Evolutionary conservation across 768 basidiomycete genomes (phyloP), one percentile per base, ranked within the genome.

Genomic region (Butyriboletus loyo): DNA sequence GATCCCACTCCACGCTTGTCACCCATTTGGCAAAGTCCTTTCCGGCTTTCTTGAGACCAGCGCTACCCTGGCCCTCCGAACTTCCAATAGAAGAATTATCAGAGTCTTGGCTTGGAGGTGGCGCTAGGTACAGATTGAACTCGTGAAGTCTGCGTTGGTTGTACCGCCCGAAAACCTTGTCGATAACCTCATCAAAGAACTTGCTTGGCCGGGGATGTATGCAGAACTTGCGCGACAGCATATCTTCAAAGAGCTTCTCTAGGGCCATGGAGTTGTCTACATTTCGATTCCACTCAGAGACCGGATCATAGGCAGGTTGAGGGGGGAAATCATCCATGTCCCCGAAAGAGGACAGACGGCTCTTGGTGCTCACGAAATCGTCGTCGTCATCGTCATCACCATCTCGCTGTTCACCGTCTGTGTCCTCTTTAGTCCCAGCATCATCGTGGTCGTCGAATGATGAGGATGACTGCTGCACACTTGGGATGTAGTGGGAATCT

Each of bases 101-200:
- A 9, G 54, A 52, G 43, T 64, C 58, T 45, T 51, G 62, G 27
- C 47, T 55, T 28, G 50, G 49, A 17, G 73, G 66, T 27, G 85
- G 83, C 14, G 85, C 84, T 11, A 89, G 66, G 49, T 80, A 80
- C 19, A 88, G 66, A 50, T 83, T 76, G 58, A 79, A 77, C 32
- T 73, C 78, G 41, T 72, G 70, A 40, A 74, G 61, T 63, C 80
- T 78, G 49, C 65, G 62, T 22, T 73, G 71, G 22, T 76, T 70
- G 6, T 73, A 72, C 10, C 72, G 64, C 11, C 83, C 84, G 64
- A 88, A 89, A 2, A 78, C 70, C 14, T 68, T 60, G 50, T 73
- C 66, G 41, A 87, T 59, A 44, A 75, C 49, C 11, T 74, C 69
- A 11, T 72, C 54, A n/a, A 87, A 54, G 60, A 81, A 77, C 39